Evolutionary conservation across 441 rosid species (phyloP).

Genomic region (Hura crepitans): DNA sequence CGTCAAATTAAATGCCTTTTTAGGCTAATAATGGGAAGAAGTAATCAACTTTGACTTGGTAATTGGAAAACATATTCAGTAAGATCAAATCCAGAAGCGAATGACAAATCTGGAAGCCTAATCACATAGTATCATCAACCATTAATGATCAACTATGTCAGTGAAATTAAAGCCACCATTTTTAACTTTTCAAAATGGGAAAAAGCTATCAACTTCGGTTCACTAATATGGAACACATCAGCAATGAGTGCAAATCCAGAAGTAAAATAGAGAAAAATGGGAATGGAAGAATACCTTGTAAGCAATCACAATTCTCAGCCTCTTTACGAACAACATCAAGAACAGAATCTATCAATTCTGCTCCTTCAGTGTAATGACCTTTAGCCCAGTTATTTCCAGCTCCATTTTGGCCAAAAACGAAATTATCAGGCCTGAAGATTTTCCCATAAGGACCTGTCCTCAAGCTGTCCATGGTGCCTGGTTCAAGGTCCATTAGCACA

Average conservation of each 20-base stretch:
- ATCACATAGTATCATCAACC: too few relatives aligned
- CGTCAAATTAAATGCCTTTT: background rate
- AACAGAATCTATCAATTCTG: slow-evolving; percentile 46
- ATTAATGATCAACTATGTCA: too few relatives aligned
- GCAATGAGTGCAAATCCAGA: background rate
- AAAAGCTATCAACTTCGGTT: too few relatives aligned
- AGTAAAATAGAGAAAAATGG: background rate
- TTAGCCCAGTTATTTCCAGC: slow-evolving; percentile 63
- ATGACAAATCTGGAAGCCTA: too few relatives aligned
- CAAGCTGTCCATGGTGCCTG: slow-evolving; percentile 64
- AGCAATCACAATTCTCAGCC: slow-evolving; percentile 50
- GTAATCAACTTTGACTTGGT: background rate
- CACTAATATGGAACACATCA: background rate
- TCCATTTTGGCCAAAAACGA: slow-evolving; percentile 52
- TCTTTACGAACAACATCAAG: slow-evolving; percentile 50
- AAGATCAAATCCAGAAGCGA: too few relatives aligned
- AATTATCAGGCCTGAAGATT: slow-evolving; percentile 56
- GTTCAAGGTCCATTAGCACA: slow-evolving; percentile 54
- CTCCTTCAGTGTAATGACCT: slow-evolving; percentile 53
- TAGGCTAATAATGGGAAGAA: background rate
- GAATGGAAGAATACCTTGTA: slow-evolving; percentile 33
- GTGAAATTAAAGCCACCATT: too few relatives aligned
- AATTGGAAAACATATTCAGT: too few relatives aligned
- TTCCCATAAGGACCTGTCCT: slow-evolving; percentile 45
- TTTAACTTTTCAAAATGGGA: too few relatives aligned